Conservation (phyloP, 192 early-diverging fungal genomes). For the Backusella sp. region DNA sequence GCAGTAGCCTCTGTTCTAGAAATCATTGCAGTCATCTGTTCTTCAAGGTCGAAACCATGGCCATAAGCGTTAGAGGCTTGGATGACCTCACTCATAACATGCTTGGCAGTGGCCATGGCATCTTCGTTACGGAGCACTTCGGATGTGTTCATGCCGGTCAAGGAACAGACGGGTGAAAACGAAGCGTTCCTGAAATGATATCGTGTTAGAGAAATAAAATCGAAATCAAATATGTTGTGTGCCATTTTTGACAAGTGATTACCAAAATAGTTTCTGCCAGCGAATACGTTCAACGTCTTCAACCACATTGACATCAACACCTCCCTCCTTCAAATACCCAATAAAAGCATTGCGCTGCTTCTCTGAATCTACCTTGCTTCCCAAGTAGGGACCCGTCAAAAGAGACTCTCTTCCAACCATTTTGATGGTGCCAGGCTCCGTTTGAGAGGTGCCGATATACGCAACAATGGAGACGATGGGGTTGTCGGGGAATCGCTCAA, state of each 20-base stretch:
- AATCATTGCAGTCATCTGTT: conserved; percentile 37
- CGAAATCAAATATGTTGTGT: no score
- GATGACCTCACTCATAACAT: conserved; percentile 58
- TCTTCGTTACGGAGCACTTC: conserved; percentile 50
- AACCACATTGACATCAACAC: conserved; percentile 35
- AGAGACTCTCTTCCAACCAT: conserved; percentile 46
- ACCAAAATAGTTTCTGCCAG: conserved; percentile 75
- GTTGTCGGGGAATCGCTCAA: conserved; percentile 57
- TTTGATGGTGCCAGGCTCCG: conserved; percentile 46
- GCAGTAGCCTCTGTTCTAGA: conserved; percentile 33
- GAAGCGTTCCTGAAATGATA: conserved; percentile 56
- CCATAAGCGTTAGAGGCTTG: conserved; percentile 49
- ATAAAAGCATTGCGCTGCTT: conserved; percentile 36
- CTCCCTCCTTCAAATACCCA: conserved; percentile 41
- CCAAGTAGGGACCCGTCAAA: conserved; percentile 38
- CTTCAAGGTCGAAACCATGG: conserved; percentile 33
- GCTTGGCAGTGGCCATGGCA: conserved; percentile 40
- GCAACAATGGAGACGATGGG: conserved; percentile 60
- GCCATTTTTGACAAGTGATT: conserved; percentile 9
- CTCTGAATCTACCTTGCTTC: conserved; percentile 32
- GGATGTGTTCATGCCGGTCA: conserved; percentile 54
- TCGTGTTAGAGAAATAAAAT: background rate
- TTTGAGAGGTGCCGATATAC: conserved; percentile 65
- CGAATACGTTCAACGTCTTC: conserved; percentile 61
- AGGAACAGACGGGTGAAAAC: conserved; percentile 66